Evolutionary conservation across 371 early-diverging fungal genomes (phyloP), one percentile per base, ranked within the genome.

Genomic region (Batrachochytrium dendrobatidis): DNA sequence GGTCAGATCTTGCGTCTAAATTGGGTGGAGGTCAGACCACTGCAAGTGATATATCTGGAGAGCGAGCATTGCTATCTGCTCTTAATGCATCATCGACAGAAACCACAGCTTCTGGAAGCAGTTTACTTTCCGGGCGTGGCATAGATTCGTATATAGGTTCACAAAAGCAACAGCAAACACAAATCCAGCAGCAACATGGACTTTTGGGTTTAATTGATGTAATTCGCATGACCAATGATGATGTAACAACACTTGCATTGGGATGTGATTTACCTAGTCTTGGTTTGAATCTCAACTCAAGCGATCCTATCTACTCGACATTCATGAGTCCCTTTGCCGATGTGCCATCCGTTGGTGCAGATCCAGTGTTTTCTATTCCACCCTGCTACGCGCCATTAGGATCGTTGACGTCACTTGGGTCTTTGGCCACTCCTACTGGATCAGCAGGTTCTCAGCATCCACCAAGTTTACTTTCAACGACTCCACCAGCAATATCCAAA

Each of bases 321-420:
- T 87, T 94, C 69, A 82, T 84, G 56, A 85, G 90, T 33, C 91
- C 91, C 34, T 92, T 89, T 83, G 70, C 88, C 29, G 88, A 89
- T 7, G 24, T 39, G 8, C 74, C 74, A 17, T 54, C 61, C 48
- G 66, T 73, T 25, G 75, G 78, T 49, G 74, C 79, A 56, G 89
- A 90, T 51, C 89, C 89, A 15, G 85, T 83, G 28, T 91, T 84
- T 61, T 74, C 77, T 58, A 74, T 89, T 17, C 92, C 92, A 28
- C 1, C 61, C 3, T 77, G 73, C 62, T 79, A 80, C 61, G 39
- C 6, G 39, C 15, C 22, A n/a, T 39, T 39, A n/a, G 15, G 15
- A 39, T 12, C 15, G 12, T 12, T 39, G 39, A 12, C 39, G 39
- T n/a, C 39, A n/a, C 12, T 39, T 12, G 15, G 15, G 39, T n/a